Percentiles rank a stretch among this genome's conserved stretches.
Evolutionary conservation across 1,284 basidiomycete species (phyloP).

Genomic region (Serendipita sp.): DNA sequence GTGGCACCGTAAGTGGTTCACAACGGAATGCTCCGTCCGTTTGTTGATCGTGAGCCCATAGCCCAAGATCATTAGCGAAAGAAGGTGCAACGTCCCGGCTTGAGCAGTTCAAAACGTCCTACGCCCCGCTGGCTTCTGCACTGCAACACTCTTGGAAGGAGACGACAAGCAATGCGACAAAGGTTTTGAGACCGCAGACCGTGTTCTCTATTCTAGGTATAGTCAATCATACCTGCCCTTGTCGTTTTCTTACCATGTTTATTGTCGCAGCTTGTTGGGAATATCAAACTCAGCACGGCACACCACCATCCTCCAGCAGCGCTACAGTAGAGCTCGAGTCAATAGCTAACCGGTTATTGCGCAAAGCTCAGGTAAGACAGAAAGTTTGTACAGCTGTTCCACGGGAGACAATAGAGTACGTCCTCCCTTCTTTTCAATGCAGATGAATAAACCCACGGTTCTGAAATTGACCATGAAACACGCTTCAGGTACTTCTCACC

Average conservation of each 20-base stretch:
- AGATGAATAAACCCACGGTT: too few species aligned
- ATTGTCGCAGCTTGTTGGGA: slow-evolving; percentile 61
- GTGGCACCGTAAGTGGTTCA: slow-evolving; percentile 55
- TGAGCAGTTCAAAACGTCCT: slow-evolving; percentile 19
- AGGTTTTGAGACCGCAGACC: slow-evolving; percentile 59
- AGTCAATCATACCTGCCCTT: too few species aligned
- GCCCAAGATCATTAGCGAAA: neutral
- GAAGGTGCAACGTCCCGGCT: neutral
- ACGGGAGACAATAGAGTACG: slow-evolving; percentile 43
- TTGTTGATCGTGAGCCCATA: neutral
- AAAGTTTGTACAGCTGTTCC: slow-evolving; percentile 41
- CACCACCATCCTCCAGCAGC: slow-evolving; percentile 38
- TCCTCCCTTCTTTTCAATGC: slow-evolving; percentile 8
- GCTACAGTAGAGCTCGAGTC: slow-evolving; percentile 43
- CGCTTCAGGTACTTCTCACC: slow-evolving; percentile 38
- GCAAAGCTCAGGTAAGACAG: slow-evolving; percentile 52
- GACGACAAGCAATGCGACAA: slow-evolving; percentile 59
- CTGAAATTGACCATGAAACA: neutral
- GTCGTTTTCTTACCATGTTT: too few species aligned
- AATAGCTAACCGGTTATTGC: slow-evolving; percentile 42
- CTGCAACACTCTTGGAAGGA: slow-evolving; percentile 55
- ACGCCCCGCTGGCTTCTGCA: slow-evolving; percentile 50
- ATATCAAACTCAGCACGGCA: slow-evolving; percentile 47
- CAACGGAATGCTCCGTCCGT: neutral
- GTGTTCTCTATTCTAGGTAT: slow-evolving; percentile 61